Base-by-base conservation (phyloP, 768 basidiomycete species). In the Favolaschia claudopus region DNA sequence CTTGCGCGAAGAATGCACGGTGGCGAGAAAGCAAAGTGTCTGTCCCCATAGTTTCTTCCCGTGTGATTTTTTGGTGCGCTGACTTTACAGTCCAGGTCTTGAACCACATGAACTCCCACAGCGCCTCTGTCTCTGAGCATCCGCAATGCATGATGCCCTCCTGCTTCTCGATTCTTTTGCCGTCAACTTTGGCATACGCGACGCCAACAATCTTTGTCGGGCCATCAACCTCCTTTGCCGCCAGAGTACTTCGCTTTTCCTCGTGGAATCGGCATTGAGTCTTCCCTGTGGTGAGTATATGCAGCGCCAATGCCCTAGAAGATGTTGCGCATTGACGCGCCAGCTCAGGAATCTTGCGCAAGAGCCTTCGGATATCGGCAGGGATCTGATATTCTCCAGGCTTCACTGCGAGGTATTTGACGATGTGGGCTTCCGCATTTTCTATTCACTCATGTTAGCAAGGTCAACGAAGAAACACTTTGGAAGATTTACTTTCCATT, bases 61-160 rank as follows among this genome's bases (percentile, higher is more conserved):
- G 29, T 32, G 7, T 5, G 8, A 44, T 13, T 5, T 19, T n/a
- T 32, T 10, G 29, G n/a, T 47, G 31, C 3, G 5, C 45, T n/a
- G 58, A 59, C 7, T 29, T 46, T 5, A 40, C 24, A 12, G 27
- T 48, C 55, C 55, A 56, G 4, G 45, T 48, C 27, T 56, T 56
- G 33, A 32, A 56, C 33, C 44, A 56, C 24, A 47, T 47, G n/a
- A 56, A 48, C 17, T 56, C 55, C 44, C 22, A 24, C 14, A 56
- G 37, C 3, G 37, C 55, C 8, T 9, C 24, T 1, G 36, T 36
- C 10, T 33, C 42, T 10, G 34, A 15, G 36, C 55, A 56, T 25
- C 55, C 55, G 28, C 55, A 56, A 3, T 29, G 46, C 29, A 56
- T n/a, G 17, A 56, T 19, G 14, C 47, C 47, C 36, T 49, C n/a